A percentile compares a stretch with the other conserved stretches of the same genome.
These are phyloP conservation scores for Trichosporon ovoides DNA, from an alignment of 1,284 basidiomycete species.

Conservation along the genomic window DNA sequence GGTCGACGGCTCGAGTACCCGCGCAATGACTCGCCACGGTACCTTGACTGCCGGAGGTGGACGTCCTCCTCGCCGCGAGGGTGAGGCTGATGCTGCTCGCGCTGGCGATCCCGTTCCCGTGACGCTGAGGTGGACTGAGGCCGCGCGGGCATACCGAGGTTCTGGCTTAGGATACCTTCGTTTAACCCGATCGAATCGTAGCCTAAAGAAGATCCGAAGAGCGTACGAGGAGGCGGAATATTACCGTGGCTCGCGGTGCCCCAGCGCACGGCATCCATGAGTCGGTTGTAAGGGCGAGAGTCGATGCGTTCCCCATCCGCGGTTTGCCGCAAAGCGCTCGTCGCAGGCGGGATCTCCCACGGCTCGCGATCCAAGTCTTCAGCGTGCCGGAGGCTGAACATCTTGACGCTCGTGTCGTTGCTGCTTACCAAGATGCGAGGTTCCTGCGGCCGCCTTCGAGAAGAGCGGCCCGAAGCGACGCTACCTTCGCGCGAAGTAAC, in stretches of 20 bases:
- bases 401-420: conserved; percentile 47
- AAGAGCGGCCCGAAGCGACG: not conserved
- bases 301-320: not conserved
- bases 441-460: conserved; percentile 24
- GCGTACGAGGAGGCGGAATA: conserved; percentile 8
- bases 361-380: not conserved
- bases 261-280: not conserved
- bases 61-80: conserved; percentile 7
- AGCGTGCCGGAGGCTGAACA: conserved; percentile 35
- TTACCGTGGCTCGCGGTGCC: not conserved
- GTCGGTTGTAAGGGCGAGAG: conserved; percentile 4
- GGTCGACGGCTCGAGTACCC: conserved; percentile 18
- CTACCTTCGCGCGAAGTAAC: conserved; percentile 24
- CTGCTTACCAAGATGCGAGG: conserved; percentile 46
- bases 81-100: not conserved
- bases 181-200: conserved; percentile 18
- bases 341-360: conserved; percentile 3
- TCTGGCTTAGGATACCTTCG: conserved; percentile 15
- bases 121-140: not conserved
- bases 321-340: conserved; percentile 16
- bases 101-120: not conserved
- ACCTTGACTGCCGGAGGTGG: conserved; percentile 12
- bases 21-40: conserved; percentile 15
- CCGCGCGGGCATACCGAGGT: not conserved
- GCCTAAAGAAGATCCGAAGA: conserved; percentile 11